Conservation (phyloP, 1,139 yeast genomes). For the Magnusiomyces ingens region DNA sequence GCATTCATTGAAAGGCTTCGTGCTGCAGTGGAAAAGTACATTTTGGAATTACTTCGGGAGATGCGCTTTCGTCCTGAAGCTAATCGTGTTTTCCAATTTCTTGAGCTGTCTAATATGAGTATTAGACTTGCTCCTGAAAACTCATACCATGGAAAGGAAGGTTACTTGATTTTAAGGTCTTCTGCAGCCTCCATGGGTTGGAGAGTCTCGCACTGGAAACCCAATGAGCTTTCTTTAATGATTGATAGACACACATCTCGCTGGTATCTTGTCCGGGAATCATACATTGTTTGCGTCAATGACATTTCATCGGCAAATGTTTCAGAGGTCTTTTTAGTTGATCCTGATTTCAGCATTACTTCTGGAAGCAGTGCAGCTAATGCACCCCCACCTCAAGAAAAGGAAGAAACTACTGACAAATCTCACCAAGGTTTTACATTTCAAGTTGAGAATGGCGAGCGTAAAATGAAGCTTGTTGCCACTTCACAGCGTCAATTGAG, state of each 20-base stretch:
- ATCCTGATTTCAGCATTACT: constrained; percentile 53
- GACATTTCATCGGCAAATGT: constrained; percentile 83
- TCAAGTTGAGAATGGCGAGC: constrained; percentile 70
- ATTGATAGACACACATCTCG: constrained; percentile 82
- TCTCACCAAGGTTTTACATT: constrained; percentile 38
- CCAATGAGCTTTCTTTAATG: constrained; percentile 64
- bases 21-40: constrained; percentile 38
- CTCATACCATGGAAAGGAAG: constrained; percentile 83
- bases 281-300: constrained; percentile 79
- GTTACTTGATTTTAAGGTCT: constrained; percentile 70
- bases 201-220: constrained; percentile 86
- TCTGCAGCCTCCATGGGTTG: constrained; percentile 88
- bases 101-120: constrained; percentile 85
- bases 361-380: constrained; percentile 15
- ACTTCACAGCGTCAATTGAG: constrained; percentile 63
- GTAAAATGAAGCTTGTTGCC: constrained; percentile 69
- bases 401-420: constrained; percentile 9
- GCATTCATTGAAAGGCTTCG: constrained; percentile 35
- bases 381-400: constrained; percentile 8
- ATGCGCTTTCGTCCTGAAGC: constrained; percentile 74
- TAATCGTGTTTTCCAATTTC: constrained; percentile 72
- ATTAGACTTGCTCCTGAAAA: constrained; percentile 77
- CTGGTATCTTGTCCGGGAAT: constrained; percentile 83
- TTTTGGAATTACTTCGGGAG: constrained; percentile 51
- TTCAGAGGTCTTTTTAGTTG: constrained; percentile 83